phyloP scores from a whole-genome alignment of 495 filamentous ascomycete genomes.

The Penicillium subrubescens region DNA sequence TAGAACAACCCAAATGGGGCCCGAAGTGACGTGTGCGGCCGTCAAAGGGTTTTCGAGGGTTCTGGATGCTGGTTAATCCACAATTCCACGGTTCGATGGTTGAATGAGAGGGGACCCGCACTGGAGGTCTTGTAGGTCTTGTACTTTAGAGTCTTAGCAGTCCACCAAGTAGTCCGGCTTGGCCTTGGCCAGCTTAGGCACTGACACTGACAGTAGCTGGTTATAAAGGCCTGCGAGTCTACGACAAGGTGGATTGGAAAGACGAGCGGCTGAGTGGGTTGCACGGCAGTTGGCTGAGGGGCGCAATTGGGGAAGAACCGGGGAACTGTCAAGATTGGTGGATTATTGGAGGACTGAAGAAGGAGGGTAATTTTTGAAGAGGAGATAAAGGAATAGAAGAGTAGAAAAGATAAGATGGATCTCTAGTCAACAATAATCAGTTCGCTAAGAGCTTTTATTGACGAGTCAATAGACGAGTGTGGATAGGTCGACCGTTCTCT shows the following conservation, averaged over 20 bases:
- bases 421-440: background rate
- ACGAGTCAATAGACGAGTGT: background rate
- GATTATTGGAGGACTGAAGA: background rate
- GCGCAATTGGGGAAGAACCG: background rate
- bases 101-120: conserved; percentile 1
- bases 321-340: background rate
- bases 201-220: background rate
- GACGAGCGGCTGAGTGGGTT: conserved; percentile 9
- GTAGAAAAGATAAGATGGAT: background rate
- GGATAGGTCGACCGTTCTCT: background rate
- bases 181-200: background rate
- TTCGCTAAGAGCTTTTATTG: background rate
- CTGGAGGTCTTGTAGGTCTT: no score
- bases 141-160: no score
- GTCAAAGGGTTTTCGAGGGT: conserved; percentile 14
- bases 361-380: background rate
- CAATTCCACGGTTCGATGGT: conserved; percentile 1
- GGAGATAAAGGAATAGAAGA: no score
- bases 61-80: conserved; percentile 12
- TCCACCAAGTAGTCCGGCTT: background rate
- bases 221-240: background rate
- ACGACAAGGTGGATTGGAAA: conserved; percentile 4
- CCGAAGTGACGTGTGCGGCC: conserved; percentile 30
- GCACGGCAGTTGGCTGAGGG: conserved; percentile 5
- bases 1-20: conserved; percentile 2